phyloP scores from a whole-genome alignment of 2,329 filamentous ascomycete species.

The Colletotrichum sp. region DNA sequence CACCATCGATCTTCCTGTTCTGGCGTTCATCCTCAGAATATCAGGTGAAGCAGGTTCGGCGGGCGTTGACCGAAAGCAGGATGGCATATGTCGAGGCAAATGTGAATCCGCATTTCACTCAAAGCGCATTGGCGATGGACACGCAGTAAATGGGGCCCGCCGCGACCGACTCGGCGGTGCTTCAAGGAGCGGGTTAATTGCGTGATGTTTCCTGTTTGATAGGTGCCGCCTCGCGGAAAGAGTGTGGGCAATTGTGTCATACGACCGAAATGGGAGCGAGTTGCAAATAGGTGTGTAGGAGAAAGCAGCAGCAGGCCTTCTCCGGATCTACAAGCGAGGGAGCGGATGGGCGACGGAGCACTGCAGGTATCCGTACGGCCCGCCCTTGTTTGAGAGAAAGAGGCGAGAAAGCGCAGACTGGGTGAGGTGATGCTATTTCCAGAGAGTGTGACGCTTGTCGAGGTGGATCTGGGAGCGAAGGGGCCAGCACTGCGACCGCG shows the following conservation, averaged over 20 bases:
- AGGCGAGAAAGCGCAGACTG: background rate
- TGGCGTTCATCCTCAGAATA: background rate
- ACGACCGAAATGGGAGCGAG: background rate
- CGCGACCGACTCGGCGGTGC: background rate
- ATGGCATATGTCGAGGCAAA: background rate
- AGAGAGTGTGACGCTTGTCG: background rate
- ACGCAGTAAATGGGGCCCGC: background rate
- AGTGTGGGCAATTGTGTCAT: background rate
- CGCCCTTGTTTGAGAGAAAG: conserved; percentile 7
- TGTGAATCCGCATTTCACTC: background rate
- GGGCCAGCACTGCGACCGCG: background rate
- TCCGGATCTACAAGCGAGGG: background rate
- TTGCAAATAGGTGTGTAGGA: background rate
- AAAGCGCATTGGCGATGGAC: background rate
- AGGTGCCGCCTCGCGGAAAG: background rate
- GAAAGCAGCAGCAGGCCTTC: background rate
- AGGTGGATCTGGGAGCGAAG: background rate
- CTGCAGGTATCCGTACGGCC: background rate
- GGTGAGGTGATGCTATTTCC: conserved; percentile 13
- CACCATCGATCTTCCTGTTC: background rate
- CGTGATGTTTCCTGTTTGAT: conserved; percentile 9
- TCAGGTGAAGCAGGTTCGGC: background rate
- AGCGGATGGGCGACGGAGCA: background rate
- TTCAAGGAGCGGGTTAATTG: background rate
- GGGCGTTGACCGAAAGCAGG: conserved; percentile 4